phyloP scores from a whole-genome alignment of 2,329 filamentous ascomycete genomes.

The Chaetomium sp. region DNA sequence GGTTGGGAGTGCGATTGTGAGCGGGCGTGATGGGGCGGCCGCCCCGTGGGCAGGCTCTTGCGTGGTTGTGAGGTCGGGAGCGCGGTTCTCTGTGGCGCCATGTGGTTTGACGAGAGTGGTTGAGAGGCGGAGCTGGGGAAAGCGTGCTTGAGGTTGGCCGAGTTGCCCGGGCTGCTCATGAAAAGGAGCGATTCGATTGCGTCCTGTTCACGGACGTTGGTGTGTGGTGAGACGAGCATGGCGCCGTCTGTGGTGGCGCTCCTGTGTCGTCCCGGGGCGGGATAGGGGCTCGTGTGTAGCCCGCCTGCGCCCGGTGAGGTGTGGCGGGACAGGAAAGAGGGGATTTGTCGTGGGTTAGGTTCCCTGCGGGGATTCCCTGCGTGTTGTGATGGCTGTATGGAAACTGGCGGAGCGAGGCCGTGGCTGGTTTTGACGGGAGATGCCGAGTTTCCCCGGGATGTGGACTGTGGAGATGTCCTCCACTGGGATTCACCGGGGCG shows the following conservation, averaged over 20 bases:
- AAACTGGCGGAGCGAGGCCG: constrained; percentile 55
- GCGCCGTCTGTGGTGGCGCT: constrained; percentile 50
- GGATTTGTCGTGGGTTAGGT: constrained; percentile 53
- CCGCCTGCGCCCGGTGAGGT: constrained; percentile 44
- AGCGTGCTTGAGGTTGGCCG: constrained; percentile 60
- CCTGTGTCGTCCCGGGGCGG: constrained; percentile 42
- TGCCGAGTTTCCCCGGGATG: constrained; percentile 29
- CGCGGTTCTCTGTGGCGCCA: constrained; percentile 40
- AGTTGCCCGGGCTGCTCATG: constrained; percentile 78
- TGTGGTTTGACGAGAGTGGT: constrained; percentile 38
- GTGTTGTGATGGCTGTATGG: constrained; percentile 54
- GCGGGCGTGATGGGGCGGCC: constrained; percentile 41
- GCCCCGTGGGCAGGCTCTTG: constrained; percentile 54
- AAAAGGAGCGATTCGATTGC: constrained; percentile 79
- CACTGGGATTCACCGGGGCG: constrained; percentile 24
- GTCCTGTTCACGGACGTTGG: constrained; percentile 74
- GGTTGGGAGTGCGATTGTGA: constrained; percentile 37
- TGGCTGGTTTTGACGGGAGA: constrained; percentile 45
- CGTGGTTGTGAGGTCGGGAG: constrained; percentile 54
- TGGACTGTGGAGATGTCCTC: constrained; percentile 23
- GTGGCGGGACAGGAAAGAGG: constrained; percentile 54
- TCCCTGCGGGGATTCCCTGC: constrained; percentile 51
- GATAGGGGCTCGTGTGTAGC: constrained; percentile 45
- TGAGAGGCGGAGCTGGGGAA: constrained; percentile 50
- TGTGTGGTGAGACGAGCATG: constrained; percentile 69